A percentile compares a stretch with the other conserved stretches of the same genome.
Conservation (phyloP, 2,329 filamentous ascomycete species). For the Paecilomyces niveus region DNA sequence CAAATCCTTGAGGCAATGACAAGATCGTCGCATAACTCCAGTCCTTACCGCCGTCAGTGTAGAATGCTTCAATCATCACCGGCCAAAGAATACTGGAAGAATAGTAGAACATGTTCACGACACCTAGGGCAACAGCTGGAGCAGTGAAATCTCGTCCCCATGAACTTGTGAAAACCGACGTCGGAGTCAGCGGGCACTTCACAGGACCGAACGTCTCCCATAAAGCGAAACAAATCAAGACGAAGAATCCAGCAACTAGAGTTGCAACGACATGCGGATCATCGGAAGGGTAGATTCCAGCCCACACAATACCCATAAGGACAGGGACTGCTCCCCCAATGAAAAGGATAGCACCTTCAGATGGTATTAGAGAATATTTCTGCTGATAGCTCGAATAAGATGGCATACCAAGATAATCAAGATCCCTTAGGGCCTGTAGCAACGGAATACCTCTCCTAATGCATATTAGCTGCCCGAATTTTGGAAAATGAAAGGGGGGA, state of each 20-base stretch:
- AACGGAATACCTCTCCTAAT: conserved; percentile 29
- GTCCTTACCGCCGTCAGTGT: conserved; percentile 27
- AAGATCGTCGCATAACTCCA: conserved; percentile 31
- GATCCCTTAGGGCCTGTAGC: conserved; percentile 25
- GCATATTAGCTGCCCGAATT: conserved; percentile 11
- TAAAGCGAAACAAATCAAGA: conserved; percentile 29
- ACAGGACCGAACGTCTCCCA: conserved; percentile 34
- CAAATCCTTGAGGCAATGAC: conserved; percentile 40
- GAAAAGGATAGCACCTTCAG: conserved; percentile 26
- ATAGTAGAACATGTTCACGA: conserved; percentile 50
- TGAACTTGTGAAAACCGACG: conserved; percentile 39
- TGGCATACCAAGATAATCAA: conserved; percentile 31
- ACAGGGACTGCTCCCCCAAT: conserved; percentile 28
- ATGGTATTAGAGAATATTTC: background rate
- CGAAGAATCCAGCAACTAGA: conserved; percentile 28
- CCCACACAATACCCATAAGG: conserved; percentile 36
- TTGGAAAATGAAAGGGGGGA: conserved; percentile 24
- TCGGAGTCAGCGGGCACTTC: conserved; percentile 38
- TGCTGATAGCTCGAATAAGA: no score
- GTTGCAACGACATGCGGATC: conserved; percentile 32
- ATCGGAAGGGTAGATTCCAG: conserved; percentile 27
- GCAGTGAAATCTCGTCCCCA: conserved; percentile 43
- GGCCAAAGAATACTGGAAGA: conserved; percentile 41
- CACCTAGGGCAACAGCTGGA: conserved; percentile 37
- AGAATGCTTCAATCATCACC: conserved; percentile 43